Evolutionary conservation across 176 grass and related monocot genomes (phyloP).

Genomic region (Oryza nivara): DNA sequence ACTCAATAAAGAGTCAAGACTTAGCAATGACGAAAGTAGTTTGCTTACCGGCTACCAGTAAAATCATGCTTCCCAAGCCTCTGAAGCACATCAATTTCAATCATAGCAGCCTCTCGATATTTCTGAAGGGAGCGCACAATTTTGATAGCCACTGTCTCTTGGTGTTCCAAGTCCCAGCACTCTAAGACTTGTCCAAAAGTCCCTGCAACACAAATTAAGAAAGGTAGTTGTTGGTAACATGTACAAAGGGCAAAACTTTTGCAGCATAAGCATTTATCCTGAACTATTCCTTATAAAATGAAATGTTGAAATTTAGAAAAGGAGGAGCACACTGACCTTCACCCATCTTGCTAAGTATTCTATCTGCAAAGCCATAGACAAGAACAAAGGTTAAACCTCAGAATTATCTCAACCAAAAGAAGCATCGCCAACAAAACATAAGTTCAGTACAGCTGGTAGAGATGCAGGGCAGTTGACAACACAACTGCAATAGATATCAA

Average conservation of each 20-base stretch:
- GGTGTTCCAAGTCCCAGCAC: conserved; percentile 94
- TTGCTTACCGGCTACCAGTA: conserved; percentile 73
- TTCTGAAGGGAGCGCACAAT: conserved; percentile 91
- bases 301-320: background rate
- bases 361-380: conserved; percentile 64
- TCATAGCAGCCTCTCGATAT: conserved; percentile 98
- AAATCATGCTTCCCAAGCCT: conserved; percentile 85
- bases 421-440: conserved; percentile 28
- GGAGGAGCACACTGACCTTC: conserved; percentile 72
- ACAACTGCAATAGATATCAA: conserved; percentile 6
- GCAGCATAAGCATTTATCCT: conserved; percentile 7
- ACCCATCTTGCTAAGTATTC: conserved; percentile 98
- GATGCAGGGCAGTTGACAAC: background rate
- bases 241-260: conserved; percentile 20
- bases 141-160: conserved; percentile 94
- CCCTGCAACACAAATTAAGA: conserved; percentile 52
- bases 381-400: conserved; percentile 34
- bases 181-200: conserved; percentile 99
- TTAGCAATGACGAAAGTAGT: conserved; percentile 39
- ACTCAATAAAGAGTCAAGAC: conserved; percentile 51
- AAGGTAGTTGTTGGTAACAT: background rate
- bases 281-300: conserved; percentile 11
- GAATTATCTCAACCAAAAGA: conserved; percentile 18
- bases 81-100: conserved; percentile 96
- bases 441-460: conserved; percentile 17